Conservation (phyloP, 305 asterid genomes). For the Ilex paraguariensis region DNA sequence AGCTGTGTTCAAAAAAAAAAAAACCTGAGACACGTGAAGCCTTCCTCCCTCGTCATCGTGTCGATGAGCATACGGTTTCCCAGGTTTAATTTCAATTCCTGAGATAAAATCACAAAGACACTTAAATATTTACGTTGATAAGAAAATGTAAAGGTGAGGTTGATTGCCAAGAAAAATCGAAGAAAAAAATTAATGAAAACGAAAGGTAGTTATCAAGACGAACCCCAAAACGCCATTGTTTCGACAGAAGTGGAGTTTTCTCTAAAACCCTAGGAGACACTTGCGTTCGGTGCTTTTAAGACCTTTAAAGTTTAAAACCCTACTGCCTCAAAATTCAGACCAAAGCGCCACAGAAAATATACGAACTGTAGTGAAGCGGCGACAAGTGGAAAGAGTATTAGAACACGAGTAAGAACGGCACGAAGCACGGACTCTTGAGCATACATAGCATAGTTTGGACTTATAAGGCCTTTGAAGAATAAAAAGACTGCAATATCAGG, state of each 20-base stretch:
- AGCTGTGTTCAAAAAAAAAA: constrained; percentile 2
- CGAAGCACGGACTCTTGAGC: no score
- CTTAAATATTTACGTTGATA: not conserved
- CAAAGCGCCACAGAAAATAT: no score
- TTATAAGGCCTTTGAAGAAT: no score
- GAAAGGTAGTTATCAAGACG: not conserved
- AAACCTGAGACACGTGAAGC: constrained; percentile 86
- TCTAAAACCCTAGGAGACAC: constrained; percentile 39
- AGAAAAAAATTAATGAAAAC: not conserved
- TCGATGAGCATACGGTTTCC: constrained; percentile 47
- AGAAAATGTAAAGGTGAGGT: not conserved
- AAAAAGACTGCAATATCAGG: no score
- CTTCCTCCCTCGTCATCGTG: constrained; percentile 44
- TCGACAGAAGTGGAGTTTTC: not conserved
- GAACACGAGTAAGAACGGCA: no score
- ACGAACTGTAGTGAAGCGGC: no score
- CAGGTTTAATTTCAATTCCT: constrained; percentile 83
- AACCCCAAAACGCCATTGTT: constrained; percentile 94
- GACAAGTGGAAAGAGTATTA: no score
- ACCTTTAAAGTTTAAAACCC: constrained; percentile 31
- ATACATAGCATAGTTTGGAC: no score
- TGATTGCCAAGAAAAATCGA: not conserved
- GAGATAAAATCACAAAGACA: constrained; percentile 3
- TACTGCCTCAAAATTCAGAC: no score
- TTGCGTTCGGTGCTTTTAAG: constrained; percentile 8